Base-by-base conservation (phyloP, 202 grass and related monocot genomes). In the Zoysia matrella region DNA sequence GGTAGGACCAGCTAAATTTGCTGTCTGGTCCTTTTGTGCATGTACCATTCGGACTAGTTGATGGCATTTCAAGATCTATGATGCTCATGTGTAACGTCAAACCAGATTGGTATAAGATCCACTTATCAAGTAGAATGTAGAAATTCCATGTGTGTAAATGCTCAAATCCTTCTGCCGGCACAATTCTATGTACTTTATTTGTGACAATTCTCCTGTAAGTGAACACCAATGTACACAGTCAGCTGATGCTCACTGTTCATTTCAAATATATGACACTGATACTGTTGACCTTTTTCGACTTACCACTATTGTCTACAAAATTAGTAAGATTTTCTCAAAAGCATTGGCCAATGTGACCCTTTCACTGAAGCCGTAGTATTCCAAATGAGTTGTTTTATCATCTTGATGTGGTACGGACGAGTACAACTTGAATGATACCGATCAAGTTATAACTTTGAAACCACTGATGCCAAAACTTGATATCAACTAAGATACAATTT, bases 151-250 rank as follows among this genome's bases (percentile, higher is more conserved):
- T 36, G 30, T 47, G 10, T 66, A 77, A 44, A 67, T 68, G 3
- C 54, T 79, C 64, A 46, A 55, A 79, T 47, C 53, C 52, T 44
- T 6, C 41, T 81, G 57, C 47, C 58, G 65, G 30, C 11, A 51
- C 43, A 49, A 12, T 0, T 41, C 11, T 80, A 42, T 76, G 77
- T 85, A 7, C 30, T 36, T 36, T 36, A 65, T 48, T 0, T 43
- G 42, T 54, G 15, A 77, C 4, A 69, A 57, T 62, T 84, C 40
- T 12, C 1, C 11, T 84, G 63, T 48, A 74, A 62, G 13, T 63
- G 60, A 64, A 64, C 36, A 40, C 60, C 36, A 11, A 40, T 11
- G 60, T 64, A 41, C 30, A 64, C 60, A 64, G 2, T 46, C 1
- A 62, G 1, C 1, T 30, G 16, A 36, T 36, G 30, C 30, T 36